Conservation (phyloP, 306 rosid species). For the Benincasa hispida region DNA sequence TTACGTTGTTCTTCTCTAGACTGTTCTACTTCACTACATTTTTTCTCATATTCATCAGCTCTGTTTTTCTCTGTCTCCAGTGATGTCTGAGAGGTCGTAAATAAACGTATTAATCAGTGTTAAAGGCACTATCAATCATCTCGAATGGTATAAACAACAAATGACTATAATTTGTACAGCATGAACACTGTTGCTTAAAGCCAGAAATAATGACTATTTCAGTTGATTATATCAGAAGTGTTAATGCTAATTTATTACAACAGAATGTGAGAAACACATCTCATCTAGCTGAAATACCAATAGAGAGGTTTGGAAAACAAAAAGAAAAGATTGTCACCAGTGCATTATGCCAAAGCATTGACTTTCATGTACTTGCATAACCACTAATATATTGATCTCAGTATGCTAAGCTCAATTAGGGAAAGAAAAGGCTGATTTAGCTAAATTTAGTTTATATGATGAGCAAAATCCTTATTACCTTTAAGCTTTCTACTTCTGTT, state of each 20-base stretch:
- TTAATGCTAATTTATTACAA: not conserved
- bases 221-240: not conserved
- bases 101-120: constrained; percentile 33
- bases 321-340: not conserved
- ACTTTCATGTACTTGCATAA: constrained; percentile 2
- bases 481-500: constrained; percentile 68
- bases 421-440: not conserved
- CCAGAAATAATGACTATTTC: not conserved
- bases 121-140: not conserved
- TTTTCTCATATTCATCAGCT: constrained; percentile 44
- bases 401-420: not conserved
- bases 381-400: not conserved
- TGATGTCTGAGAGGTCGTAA: constrained; percentile 58
- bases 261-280: not conserved
- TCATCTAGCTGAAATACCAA: not conserved
- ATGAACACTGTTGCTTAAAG: not conserved
- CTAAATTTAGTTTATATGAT: not conserved
- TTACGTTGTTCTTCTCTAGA: constrained; percentile 61
- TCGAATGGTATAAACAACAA: constrained; percentile 11
- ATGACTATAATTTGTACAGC: not conserved
- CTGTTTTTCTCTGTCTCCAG: constrained; percentile 55
- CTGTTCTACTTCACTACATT: constrained; percentile 59
- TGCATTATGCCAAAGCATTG: not conserved
- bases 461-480: constrained; percentile 31
- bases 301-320: not conserved